phyloP scores from a whole-genome alignment of 2,329 filamentous ascomycete genomes.

The Berkeleyomyces basicola region DNA sequence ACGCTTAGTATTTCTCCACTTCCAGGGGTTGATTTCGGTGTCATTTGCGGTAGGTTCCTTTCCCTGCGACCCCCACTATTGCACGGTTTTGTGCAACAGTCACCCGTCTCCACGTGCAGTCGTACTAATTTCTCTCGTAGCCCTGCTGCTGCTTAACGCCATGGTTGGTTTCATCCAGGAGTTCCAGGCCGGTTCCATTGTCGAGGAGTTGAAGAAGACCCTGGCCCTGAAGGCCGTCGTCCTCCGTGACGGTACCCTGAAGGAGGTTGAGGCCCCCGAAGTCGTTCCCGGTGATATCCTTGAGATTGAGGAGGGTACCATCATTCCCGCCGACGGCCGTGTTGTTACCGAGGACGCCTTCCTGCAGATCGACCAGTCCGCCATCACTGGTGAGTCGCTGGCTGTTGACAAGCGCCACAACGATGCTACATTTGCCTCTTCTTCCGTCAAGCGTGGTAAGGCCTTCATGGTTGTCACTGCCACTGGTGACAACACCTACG shows the following conservation, averaged over 20 bases:
- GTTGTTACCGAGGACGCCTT: slow-evolving; percentile 72
- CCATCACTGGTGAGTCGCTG: slow-evolving; percentile 82
- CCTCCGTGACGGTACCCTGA: slow-evolving; percentile 58
- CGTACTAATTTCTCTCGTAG: neutral
- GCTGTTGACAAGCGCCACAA: slow-evolving; percentile 76
- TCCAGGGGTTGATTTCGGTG: slow-evolving; percentile 69
- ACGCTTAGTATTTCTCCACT: slow-evolving; percentile 9
- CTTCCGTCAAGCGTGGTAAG: slow-evolving; percentile 79
- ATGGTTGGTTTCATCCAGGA: slow-evolving; percentile 77
- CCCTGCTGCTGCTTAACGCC: slow-evolving; percentile 67
- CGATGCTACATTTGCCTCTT: slow-evolving; percentile 72
- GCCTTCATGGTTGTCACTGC: slow-evolving; percentile 67
- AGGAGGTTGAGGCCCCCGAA: slow-evolving; percentile 66
- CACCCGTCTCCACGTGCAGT: neutral
- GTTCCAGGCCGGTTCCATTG: slow-evolving; percentile 76
- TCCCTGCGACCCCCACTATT: neutral
- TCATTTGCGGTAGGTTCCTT: slow-evolving; percentile 47
- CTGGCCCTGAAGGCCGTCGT: slow-evolving; percentile 77
- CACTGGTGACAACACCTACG: slow-evolving; percentile 80
- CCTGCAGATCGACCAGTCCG: slow-evolving; percentile 81
- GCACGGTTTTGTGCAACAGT: neutral
- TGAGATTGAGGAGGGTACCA: slow-evolving; percentile 74
- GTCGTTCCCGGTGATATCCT: slow-evolving; percentile 84
- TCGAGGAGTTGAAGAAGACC: slow-evolving; percentile 82
- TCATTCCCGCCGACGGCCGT: slow-evolving; percentile 76